Conservation (phyloP, 202 grass and related monocot species). For the Dendrocalamus latiflorus region DNA sequence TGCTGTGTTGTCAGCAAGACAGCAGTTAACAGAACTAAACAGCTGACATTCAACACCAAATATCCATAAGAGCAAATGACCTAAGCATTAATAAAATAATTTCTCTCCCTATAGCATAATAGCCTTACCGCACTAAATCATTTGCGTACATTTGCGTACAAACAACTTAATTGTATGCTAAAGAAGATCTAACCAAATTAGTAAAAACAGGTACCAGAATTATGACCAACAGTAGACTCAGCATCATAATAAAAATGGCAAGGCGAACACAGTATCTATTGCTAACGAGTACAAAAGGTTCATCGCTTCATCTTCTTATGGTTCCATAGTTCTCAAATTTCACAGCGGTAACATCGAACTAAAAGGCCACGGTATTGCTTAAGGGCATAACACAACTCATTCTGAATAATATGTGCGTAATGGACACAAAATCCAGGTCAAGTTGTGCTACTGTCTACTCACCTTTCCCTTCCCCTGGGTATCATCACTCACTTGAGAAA, state of each 20-base stretch:
- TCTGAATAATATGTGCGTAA: background rate
- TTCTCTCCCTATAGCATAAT: background rate
- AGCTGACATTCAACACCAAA: background rate
- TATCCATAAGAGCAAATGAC: background rate
- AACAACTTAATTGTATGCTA: background rate
- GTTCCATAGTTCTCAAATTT: constrained; percentile 15
- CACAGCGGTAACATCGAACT: background rate
- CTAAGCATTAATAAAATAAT: background rate
- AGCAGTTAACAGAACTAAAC: background rate
- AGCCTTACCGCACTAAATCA: background rate
- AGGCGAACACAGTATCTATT: background rate
- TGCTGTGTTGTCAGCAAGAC: background rate
- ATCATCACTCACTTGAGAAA: constrained; percentile 45
- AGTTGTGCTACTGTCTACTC: constrained; percentile 36
- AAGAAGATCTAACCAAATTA: background rate
- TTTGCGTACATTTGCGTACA: background rate
- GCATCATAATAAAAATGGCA: background rate
- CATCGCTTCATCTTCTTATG: background rate
- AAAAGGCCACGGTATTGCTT: background rate
- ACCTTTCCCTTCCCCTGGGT: constrained; percentile 63
- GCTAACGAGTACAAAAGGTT: background rate
- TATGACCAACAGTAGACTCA: background rate
- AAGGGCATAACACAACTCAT: background rate
- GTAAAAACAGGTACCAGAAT: background rate
- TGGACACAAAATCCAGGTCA: background rate